Conservation (phyloP, 2,329 filamentous ascomycete species). For the Polytolypa hystricis region DNA sequence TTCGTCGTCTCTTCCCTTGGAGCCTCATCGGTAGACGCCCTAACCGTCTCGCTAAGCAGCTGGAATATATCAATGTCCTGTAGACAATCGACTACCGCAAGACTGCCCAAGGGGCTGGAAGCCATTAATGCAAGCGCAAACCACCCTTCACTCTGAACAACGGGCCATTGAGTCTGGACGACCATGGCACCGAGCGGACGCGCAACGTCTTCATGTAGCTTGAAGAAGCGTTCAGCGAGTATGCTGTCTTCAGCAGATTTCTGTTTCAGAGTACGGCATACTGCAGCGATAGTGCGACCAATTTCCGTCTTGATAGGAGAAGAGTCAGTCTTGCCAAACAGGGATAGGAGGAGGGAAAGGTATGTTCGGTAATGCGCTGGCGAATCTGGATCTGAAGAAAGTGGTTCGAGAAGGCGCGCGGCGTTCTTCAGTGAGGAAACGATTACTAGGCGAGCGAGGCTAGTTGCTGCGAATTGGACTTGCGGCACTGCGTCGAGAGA, state of each 20-base stretch:
- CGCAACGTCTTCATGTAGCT: slow-evolving; percentile 25
- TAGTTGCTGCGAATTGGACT: slow-evolving; percentile 34
- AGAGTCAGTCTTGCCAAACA: slow-evolving; percentile 33
- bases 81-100: slow-evolving; percentile 25
- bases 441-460: slow-evolving; percentile 30
- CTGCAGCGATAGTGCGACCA: slow-evolving; percentile 34
- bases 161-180: slow-evolving; percentile 36
- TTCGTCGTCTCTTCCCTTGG: slow-evolving; percentile 12
- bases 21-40: slow-evolving; percentile 11
- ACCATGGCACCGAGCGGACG: slow-evolving; percentile 34
- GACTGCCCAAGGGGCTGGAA: slow-evolving; percentile 22
- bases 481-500: slow-evolving; percentile 32
- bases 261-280: slow-evolving; percentile 18
- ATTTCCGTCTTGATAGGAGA: slow-evolving; percentile 37
- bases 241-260: slow-evolving; percentile 8
- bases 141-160: slow-evolving; percentile 39
- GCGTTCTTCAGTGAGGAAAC: slow-evolving; percentile 29
- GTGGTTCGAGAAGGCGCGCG: slow-evolving; percentile 23
- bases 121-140: slow-evolving; percentile 39
- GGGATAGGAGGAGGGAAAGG: slow-evolving; percentile 30
- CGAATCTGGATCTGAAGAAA: slow-evolving; percentile 20
- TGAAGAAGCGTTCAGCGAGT: slow-evolving; percentile 21
- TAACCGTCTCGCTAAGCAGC: slow-evolving; percentile 24
- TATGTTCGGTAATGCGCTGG: slow-evolving; percentile 24
- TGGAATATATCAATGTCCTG: slow-evolving; percentile 24